Evolutionary conservation across 768 basidiomycete genomes (phyloP).

Genomic region (Leucocoprinus leucothites): DNA sequence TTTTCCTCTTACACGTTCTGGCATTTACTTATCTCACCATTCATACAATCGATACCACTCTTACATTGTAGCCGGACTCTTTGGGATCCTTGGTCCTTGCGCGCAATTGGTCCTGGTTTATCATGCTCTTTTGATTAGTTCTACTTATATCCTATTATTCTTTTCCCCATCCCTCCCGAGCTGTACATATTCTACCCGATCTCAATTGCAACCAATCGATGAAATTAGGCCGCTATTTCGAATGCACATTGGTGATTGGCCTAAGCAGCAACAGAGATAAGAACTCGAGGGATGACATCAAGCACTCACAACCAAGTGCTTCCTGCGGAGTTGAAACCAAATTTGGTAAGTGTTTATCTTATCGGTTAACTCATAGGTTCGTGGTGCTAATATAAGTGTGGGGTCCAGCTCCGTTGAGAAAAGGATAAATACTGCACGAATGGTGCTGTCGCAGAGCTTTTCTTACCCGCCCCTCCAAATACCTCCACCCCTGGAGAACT

Average conservation of each 20-base stretch:
- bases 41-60: not conserved
- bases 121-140: not conserved
- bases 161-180: not conserved
- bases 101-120: not conserved
- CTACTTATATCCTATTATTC: not conserved
- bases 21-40: not conserved
- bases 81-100: slow-evolving; percentile 6
- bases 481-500: too few relatives aligned
- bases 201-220: too few relatives aligned
- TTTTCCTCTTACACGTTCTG: slow-evolving; percentile 14
- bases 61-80: not conserved
- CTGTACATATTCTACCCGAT: too few relatives aligned
- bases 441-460: not conserved
- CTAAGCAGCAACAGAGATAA: too few relatives aligned
- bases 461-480: not conserved
- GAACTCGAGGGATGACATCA: too few relatives aligned
- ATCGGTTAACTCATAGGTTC: not conserved
- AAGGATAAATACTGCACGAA: not conserved
- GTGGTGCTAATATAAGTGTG: not conserved
- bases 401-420: not conserved
- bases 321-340: not conserved
- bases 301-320: not conserved
- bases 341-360: not conserved
- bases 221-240: too few relatives aligned
- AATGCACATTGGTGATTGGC: too few relatives aligned